Evolutionary conservation across 371 early-diverging fungal genomes (phyloP), one percentile per base, ranked within the genome.

Genomic region (Mortierella sp.): DNA sequence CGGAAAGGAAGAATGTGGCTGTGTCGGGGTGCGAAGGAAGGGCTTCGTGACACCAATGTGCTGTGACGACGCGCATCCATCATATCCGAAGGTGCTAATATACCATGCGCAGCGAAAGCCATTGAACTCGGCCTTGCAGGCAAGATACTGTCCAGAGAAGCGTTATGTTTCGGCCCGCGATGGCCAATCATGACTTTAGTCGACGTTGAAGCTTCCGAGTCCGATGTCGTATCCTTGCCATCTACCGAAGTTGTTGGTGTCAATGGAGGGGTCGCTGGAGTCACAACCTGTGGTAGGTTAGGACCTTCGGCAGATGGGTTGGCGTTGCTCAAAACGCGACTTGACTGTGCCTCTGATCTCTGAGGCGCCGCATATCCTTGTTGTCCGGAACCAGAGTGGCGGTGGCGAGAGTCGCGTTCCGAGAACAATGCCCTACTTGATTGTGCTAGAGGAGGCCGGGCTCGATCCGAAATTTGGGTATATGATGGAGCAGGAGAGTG

Each of bases 41-140:
- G 55, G 27, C 69, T 74, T 21, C 76, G 68, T 0, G 54, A 49
- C 14, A 74, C 61, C 54, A 74, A 39, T 5, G 69, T 58, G 28
- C 76, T 74, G 46, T 74, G 76, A 5, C 76, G 76, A 42, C 76
- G 76, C 23, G 68, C 59, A 19, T 68, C 76, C 76, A 74, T 74
- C 16, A 74, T 68, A 30, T 69, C 68, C 1, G 76, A 74, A 2
- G 76, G 76, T 13, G 76, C 64, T 7, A 57, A 60, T 64, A 74
- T 68, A 1, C 74, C 74, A 48, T 31, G 61, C 3, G 69, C 68
- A 23, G 69, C 64, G 51, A 74, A 74, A 5, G 69, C 69, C 76
- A 74, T 74, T 16, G 76, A 74, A 13, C 69, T 74, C n/a, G 76
- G 76, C 30, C 76, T 24, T 41, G 64, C 41, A 38, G 69, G 54